Percentiles rank a stretch among this genome's conserved stretches.
Evolutionary conservation across 192 early-diverging fungal species (phyloP).

Genomic region (Tieghemiomyces parasiticus): DNA sequence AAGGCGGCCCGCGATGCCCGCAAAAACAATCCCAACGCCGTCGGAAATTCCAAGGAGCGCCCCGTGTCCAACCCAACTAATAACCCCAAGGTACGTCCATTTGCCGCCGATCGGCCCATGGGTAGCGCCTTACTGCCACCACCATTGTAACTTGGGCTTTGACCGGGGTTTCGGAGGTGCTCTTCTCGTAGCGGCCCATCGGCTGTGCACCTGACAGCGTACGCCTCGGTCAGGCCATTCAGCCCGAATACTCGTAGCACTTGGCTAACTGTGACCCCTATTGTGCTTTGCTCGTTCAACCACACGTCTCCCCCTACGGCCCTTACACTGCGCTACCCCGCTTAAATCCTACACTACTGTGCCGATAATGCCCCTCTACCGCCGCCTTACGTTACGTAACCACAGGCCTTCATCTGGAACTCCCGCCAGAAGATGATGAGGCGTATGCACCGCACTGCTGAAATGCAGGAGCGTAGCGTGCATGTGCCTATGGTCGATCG

Average conservation of each 20-base stretch:
- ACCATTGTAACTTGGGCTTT: no score
- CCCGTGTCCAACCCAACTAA: no score
- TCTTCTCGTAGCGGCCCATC: no score
- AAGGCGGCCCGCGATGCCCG: constrained; percentile 58
- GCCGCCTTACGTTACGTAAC: not conserved
- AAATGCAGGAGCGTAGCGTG: constrained; percentile 75
- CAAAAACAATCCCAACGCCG: constrained; percentile 86
- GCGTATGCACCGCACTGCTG: constrained; percentile 64
- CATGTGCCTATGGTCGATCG: constrained; percentile 95
- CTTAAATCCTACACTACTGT: not conserved
- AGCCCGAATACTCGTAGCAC: no score
- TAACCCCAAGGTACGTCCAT: constrained; percentile 31
- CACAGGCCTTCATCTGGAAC: constrained; percentile 60
- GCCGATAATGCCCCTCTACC: not conserved
- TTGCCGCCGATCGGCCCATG: constrained; percentile 10
- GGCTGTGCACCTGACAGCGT: no score
- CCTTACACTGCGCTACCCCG: not conserved
- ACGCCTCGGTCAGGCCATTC: no score
- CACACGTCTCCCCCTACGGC: not conserved
- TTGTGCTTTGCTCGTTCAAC: not conserved
- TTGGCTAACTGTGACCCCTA: not conserved
- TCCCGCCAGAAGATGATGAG: constrained; percentile 61
- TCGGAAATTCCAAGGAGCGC: no score
- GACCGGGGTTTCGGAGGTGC: no score
- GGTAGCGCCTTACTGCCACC: no score